Conservation (phyloP, 352 stramenopile genomes). For the Phytophthora cryptogea region DNA sequence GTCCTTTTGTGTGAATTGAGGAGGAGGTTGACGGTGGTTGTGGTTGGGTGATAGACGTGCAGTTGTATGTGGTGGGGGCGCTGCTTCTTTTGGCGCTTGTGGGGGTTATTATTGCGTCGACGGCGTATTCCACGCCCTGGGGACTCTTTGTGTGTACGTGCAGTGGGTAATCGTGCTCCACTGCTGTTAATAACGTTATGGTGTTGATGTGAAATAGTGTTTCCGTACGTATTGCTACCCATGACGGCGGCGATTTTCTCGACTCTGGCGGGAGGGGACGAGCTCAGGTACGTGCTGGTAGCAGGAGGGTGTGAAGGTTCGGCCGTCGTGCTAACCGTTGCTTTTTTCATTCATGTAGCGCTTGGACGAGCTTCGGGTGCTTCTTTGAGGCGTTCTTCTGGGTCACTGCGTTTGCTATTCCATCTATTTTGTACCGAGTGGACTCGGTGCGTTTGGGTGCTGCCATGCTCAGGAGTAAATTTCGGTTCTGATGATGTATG, state of each 20-base stretch:
- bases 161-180: neutral
- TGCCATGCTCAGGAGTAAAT: neutral
- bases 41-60: conserved; percentile 29
- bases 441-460: conserved; percentile 50
- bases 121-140: conserved; percentile 66
- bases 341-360: conserved; percentile 10
- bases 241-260: conserved; percentile 65
- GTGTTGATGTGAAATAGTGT: conserved; percentile 36
- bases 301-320: neutral
- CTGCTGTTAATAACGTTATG: neutral
- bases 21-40: conserved; percentile 6
- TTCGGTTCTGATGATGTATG: neutral
- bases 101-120: conserved; percentile 58
- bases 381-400: conserved; percentile 80
- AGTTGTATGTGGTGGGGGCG: conserved; percentile 44
- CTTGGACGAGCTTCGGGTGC: conserved; percentile 70
- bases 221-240: conserved; percentile 67
- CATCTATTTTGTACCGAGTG: conserved; percentile 66
- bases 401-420: conserved; percentile 64
- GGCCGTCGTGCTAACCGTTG: too few species aligned
- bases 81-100: conserved; percentile 63
- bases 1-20: neutral
- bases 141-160: conserved; percentile 67
- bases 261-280: conserved; percentile 50
- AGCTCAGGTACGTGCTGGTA: conserved; percentile 43